Percentiles rank a stretch among this genome's conserved stretches.
Evolutionary conservation across 2,329 filamentous ascomycete genomes (phyloP).

Genomic region (Exophiala oligosperma): DNA sequence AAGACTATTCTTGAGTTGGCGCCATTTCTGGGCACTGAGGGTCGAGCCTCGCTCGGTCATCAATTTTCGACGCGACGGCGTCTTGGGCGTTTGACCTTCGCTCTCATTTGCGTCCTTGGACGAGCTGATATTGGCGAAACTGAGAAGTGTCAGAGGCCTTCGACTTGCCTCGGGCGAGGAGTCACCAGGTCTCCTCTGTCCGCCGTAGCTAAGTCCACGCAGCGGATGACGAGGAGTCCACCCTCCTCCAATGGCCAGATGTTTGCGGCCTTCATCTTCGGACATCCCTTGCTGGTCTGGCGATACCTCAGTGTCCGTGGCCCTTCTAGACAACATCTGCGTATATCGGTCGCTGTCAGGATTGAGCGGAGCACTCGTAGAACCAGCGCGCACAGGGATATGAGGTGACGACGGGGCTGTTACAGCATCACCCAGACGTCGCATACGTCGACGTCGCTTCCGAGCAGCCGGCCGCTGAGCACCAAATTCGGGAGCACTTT

Average conservation of each 20-base stretch:
- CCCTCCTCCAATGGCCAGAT: constrained; percentile 54
- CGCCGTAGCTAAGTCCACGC: constrained; percentile 50
- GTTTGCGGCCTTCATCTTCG: constrained; percentile 72
- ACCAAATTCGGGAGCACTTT: constrained; percentile 76
- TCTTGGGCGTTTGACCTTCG: constrained; percentile 24
- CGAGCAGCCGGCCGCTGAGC: constrained; percentile 49
- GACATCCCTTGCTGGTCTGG: constrained; percentile 67
- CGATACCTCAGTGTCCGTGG: constrained; percentile 62
- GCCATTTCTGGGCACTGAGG: constrained; percentile 79
- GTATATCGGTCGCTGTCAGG: constrained; percentile 45
- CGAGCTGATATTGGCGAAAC: constrained; percentile 63
- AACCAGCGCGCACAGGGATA: constrained; percentile 36
- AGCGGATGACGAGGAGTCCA: constrained; percentile 64
- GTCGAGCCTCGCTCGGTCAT: constrained; percentile 65
- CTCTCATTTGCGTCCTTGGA: constrained; percentile 43
- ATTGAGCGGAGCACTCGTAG: constrained; percentile 39
- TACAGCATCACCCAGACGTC: constrained; percentile 55
- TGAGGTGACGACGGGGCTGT: constrained; percentile 69
- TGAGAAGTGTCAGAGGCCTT: constrained; percentile 65
- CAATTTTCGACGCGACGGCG: constrained; percentile 42
- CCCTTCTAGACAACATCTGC: constrained; percentile 59
- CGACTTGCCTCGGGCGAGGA: constrained; percentile 50
- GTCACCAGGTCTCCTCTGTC: constrained; percentile 57
- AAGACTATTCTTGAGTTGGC: constrained; percentile 85
- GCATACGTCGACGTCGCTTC: constrained; percentile 65